A percentile compares a stretch with the other conserved stretches of the same genome.
phyloP scores from a whole-genome alignment of 1,284 basidiomycete genomes.

The Naganishia albida region DNA sequence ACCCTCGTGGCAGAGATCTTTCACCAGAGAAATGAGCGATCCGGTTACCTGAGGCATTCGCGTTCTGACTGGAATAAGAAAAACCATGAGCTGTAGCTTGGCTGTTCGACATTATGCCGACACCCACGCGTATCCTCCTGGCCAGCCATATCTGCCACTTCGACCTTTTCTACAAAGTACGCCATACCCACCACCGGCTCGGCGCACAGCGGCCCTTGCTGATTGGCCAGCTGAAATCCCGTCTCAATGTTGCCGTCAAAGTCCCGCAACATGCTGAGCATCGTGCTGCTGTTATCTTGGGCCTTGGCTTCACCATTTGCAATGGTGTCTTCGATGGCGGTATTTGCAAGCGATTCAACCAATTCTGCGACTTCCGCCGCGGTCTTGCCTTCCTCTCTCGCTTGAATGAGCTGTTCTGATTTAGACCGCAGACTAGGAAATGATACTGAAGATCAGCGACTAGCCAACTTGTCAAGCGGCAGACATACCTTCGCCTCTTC shows the following conservation, averaged over 20 bases:
- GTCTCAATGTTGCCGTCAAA: slow-evolving; percentile 84
- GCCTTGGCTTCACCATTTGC: slow-evolving; percentile 45
- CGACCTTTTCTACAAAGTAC: slow-evolving; percentile 80
- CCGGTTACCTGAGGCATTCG: slow-evolving; percentile 75
- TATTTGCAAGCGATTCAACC: slow-evolving; percentile 38
- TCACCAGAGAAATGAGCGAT: slow-evolving; percentile 81
- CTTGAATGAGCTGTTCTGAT: slow-evolving; percentile 46
- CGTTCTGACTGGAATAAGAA: slow-evolving; percentile 60
- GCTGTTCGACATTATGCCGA: background rate
- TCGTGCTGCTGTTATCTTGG: slow-evolving; percentile 36
- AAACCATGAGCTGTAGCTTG: background rate
- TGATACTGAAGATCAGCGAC: background rate
- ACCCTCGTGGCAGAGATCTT: slow-evolving; percentile 84
- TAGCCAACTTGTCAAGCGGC: background rate
- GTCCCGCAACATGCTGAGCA: slow-evolving; percentile 54
- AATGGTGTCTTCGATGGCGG: slow-evolving; percentile 29
- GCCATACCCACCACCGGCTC: slow-evolving; percentile 94
- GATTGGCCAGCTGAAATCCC: slow-evolving; percentile 92
- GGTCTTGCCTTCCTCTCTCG: slow-evolving; percentile 47
- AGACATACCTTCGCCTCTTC: slow-evolving; percentile 48
- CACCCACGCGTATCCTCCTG: slow-evolving; percentile 64
- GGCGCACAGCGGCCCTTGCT: slow-evolving; percentile 90
- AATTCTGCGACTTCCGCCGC: slow-evolving; percentile 49
- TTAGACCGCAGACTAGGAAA: slow-evolving; percentile 42
- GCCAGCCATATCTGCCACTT: slow-evolving; percentile 57